phyloP scores from a whole-genome alignment of 2,329 filamentous ascomycete species.

The Diplodia intermedia region DNA sequence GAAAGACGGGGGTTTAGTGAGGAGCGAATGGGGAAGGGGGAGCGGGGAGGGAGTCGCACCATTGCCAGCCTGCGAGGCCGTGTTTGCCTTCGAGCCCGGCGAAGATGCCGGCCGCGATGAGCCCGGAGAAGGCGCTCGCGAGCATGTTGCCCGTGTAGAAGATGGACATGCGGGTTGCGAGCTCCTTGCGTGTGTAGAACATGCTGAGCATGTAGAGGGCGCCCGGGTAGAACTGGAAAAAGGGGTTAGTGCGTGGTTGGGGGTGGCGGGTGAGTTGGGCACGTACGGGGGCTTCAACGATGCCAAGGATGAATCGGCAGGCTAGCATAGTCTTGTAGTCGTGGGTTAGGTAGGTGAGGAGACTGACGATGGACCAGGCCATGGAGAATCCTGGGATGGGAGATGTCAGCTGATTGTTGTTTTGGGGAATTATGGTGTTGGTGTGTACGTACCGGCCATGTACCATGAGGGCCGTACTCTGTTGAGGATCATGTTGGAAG shows the following conservation, averaged over 20 bases:
- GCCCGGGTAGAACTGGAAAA: slow-evolving; percentile 42
- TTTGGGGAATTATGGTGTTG: background rate
- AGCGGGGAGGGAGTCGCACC: background rate
- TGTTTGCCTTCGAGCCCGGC: slow-evolving; percentile 40
- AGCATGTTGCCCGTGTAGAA: slow-evolving; percentile 61
- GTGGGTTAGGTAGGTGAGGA: slow-evolving; percentile 21
- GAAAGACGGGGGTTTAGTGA: too few relatives aligned
- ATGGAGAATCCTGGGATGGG: slow-evolving; percentile 30
- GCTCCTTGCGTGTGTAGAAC: slow-evolving; percentile 62
- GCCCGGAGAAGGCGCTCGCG: slow-evolving; percentile 59
- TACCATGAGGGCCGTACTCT: slow-evolving; percentile 7
- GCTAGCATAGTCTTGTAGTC: slow-evolving; percentile 16
- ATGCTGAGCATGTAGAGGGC: slow-evolving; percentile 59
- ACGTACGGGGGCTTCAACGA: slow-evolving; percentile 11
- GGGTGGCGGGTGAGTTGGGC: background rate
- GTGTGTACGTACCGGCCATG: slow-evolving; percentile 9
- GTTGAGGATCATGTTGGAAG: slow-evolving; percentile 36
- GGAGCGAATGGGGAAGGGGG: background rate
- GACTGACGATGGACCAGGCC: slow-evolving; percentile 44
- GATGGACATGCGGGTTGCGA: slow-evolving; percentile 59
- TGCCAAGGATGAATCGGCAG: slow-evolving; percentile 9
- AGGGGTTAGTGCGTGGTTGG: background rate
- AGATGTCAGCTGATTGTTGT: background rate
- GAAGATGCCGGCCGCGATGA: slow-evolving; percentile 60
- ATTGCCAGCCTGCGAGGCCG: slow-evolving; percentile 17